A percentile compares a stretch with the other conserved stretches of the same genome.
Evolutionary conservation across 495 filamentous ascomycete genomes (phyloP).

Genomic region (Hypoxylon trugodes): DNA sequence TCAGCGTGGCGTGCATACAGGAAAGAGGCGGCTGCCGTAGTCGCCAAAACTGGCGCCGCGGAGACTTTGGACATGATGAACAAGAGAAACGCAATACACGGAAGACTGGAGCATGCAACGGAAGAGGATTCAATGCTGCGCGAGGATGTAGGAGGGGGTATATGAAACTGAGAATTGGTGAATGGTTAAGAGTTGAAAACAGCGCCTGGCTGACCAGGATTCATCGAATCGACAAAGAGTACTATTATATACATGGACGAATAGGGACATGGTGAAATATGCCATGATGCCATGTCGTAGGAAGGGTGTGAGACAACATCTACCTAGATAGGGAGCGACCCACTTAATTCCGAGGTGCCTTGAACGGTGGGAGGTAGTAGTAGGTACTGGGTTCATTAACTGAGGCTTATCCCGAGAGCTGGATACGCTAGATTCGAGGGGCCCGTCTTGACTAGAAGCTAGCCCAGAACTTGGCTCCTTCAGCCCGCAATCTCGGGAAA

Average conservation of each 20-base stretch:
- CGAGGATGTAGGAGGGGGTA: conserved; percentile 8
- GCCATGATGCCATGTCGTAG: conserved; percentile 26
- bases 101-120: background rate
- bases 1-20: conserved; percentile 36
- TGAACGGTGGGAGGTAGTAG: background rate
- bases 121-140: background rate
- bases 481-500: conserved; percentile 36
- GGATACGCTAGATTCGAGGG: background rate
- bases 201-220: conserved; percentile 4
- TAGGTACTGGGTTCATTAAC: conserved; percentile 5
- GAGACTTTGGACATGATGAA: conserved; percentile 36
- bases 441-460: background rate
- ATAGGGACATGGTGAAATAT: conserved; percentile 17
- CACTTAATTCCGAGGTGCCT: conserved; percentile 24
- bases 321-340: conserved; percentile 21
- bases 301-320: conserved; percentile 33
- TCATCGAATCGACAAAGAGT: conserved; percentile 26
- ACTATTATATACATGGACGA: conserved; percentile 34
- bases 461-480: conserved; percentile 24
- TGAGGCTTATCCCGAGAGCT: conserved; percentile 9
- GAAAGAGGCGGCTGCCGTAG: conserved; percentile 34
- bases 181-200: background rate
- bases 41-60: conserved; percentile 28
- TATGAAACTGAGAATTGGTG: conserved; percentile 24
- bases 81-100: background rate